These are phyloP conservation scores for Phytophthora brassicae DNA, from an alignment of 352 stramenopile species.

Conservation along the genomic window DNA sequence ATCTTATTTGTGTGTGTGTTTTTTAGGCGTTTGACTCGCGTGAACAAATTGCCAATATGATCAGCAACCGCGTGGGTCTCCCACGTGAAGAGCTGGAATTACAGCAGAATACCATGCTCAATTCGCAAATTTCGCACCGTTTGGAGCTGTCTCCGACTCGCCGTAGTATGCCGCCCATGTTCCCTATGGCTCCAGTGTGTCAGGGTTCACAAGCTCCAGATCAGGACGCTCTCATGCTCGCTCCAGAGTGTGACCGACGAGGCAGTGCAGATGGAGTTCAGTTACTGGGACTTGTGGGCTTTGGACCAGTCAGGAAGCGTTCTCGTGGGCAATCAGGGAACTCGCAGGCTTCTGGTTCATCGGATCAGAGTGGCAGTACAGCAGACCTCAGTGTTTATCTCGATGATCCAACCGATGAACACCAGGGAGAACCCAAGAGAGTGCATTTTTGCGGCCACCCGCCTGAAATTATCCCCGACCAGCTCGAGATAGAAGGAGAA, in stretches of 20 bases:
- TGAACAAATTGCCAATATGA: slow-evolving; percentile 67
- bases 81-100: slow-evolving; percentile 59
- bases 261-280: slow-evolving; percentile 39
- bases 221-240: slow-evolving; percentile 32
- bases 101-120: slow-evolving; percentile 83
- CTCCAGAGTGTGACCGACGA: slow-evolving; percentile 25
- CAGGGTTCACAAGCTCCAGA: slow-evolving; percentile 19
- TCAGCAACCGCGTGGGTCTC: slow-evolving; percentile 53
- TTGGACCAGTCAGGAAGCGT: slow-evolving; percentile 42
- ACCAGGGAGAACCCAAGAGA: slow-evolving; percentile 46
- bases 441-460: slow-evolving; percentile 54
- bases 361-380: slow-evolving; percentile 49
- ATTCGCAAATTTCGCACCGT: slow-evolving; percentile 74
- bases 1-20: not conserved
- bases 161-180: slow-evolving; percentile 56
- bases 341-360: slow-evolving; percentile 47
- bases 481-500: slow-evolving; percentile 7
- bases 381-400: slow-evolving; percentile 44
- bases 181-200: slow-evolving; percentile 28
- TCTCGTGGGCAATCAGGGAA: slow-evolving; percentile 56
- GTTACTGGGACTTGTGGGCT: slow-evolving; percentile 29
- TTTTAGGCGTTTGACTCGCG: slow-evolving; percentile 66
- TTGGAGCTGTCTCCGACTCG: slow-evolving; percentile 64
- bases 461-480: slow-evolving; percentile 46
- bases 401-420: slow-evolving; percentile 31